Evolutionary conservation across 2,329 filamentous ascomycete species (phyloP).

Genomic region (Nemania diffusa): DNA sequence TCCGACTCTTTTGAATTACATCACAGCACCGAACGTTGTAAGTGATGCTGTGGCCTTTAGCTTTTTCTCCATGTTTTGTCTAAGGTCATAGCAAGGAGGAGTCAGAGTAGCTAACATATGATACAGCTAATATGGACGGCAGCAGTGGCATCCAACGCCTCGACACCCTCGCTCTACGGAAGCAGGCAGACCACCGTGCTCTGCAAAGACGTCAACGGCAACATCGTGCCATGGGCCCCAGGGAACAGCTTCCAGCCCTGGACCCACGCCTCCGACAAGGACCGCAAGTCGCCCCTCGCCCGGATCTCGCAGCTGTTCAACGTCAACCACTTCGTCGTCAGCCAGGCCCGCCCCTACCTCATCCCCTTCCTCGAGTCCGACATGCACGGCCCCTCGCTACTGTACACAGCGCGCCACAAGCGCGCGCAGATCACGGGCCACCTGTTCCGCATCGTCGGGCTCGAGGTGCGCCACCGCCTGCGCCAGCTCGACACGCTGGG

Average conservation of each 20-base stretch:
- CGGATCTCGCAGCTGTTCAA: conserved; percentile 87
- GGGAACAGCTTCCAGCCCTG: conserved; percentile 74
- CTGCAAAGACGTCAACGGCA: conserved; percentile 79
- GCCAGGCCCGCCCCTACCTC: conserved; percentile 89
- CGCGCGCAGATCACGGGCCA: conserved; percentile 68
- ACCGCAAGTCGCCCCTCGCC: conserved; percentile 72
- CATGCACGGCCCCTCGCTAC: conserved; percentile 79
- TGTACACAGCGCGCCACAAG: conserved; percentile 67
- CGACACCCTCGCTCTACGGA: conserved; percentile 72
- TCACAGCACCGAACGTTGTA: conserved; percentile 93
- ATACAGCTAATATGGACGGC: conserved; percentile 80
- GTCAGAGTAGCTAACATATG: conserved; percentile 31
- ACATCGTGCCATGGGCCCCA: conserved; percentile 78
- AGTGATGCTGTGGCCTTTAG: conserved; percentile 50
- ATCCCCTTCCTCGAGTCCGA: conserved; percentile 86
- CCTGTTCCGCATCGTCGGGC: conserved; percentile 73
- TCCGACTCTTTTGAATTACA: conserved; percentile 87
- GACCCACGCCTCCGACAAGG: conserved; percentile 71
- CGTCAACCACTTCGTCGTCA: conserved; percentile 94
- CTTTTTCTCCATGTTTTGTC: neutral
- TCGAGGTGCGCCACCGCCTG: conserved; percentile 83
- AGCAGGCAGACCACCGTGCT: conserved; percentile 72
- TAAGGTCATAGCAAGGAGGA: neutral
- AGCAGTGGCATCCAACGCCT: conserved; percentile 79
- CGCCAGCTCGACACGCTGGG: conserved; percentile 82